Percentiles rank a stretch among this genome's conserved stretches.
These are phyloP conservation scores for Amaranthus hypochondriacus DNA, from an alignment of 148 eudicot genomes.

Conservation along the genomic window DNA sequence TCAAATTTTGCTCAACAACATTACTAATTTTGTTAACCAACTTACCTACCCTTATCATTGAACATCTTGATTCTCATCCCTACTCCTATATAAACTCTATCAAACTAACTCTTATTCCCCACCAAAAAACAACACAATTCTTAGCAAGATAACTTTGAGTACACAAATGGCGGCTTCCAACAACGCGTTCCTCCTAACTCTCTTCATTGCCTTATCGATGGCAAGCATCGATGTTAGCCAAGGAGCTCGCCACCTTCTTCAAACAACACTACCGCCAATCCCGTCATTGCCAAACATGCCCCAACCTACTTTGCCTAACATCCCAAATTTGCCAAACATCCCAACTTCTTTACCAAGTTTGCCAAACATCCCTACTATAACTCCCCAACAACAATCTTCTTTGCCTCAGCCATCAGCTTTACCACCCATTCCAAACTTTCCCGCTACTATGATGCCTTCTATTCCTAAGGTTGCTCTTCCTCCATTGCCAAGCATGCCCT, in stretches of 20 bases:
- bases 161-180: conserved; percentile 17
- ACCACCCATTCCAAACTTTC: conserved; percentile 12
- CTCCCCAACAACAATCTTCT: not conserved
- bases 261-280: conserved; percentile 7
- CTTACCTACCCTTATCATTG: conserved; percentile 3
- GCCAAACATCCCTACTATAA: not conserved
- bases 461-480: conserved; percentile 10
- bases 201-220: conserved; percentile 10
- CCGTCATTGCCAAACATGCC: conserved; percentile 16
- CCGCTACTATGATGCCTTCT: conserved; percentile 5
- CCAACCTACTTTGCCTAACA: conserved; percentile 6
- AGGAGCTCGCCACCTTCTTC: conserved; percentile 21
- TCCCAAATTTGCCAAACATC: not conserved
- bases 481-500: conserved; percentile 7
- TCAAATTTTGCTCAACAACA: conserved; percentile 16
- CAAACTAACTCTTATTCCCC: not conserved
- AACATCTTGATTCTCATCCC: not conserved
- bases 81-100: not conserved
- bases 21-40: conserved; percentile 4
- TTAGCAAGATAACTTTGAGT: not conserved
- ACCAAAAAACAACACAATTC: conserved; percentile 1
- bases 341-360: not conserved
- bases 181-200: conserved; percentile 8
- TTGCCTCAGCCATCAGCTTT: not conserved
- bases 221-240: not conserved